Evolutionary conservation across 305 asterid genomes (phyloP).

Genomic region (Fraxinus sp.): DNA sequence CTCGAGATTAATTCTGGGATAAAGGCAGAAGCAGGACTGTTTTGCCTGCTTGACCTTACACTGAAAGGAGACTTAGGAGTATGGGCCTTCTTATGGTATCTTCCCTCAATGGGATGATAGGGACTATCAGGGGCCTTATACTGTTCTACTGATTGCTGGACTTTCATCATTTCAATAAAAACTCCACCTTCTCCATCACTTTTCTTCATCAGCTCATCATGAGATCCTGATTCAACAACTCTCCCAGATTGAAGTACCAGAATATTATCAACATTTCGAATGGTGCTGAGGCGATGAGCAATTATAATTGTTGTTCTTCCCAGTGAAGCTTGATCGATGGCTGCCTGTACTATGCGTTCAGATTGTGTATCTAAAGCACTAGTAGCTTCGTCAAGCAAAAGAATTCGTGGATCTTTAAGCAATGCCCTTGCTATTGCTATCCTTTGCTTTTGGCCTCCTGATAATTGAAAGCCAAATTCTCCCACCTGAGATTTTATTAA

Average conservation of each 20-base stretch:
- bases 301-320: conserved; percentile 55
- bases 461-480: conserved; percentile 56
- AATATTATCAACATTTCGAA: conserved; percentile 44
- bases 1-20: conserved; percentile 29
- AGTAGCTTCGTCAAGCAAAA: conserved; percentile 70
- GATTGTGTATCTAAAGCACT: conserved; percentile 64
- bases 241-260: conserved; percentile 57
- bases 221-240: conserved; percentile 53
- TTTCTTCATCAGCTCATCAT: conserved; percentile 44
- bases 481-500: conserved; percentile 47
- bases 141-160: conserved; percentile 32
- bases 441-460: conserved; percentile 72
- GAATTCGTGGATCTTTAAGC: conserved; percentile 53
- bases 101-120: conserved; percentile 12
- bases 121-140: neutral
- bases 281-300: conserved; percentile 61
- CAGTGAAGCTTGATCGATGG: conserved; percentile 48
- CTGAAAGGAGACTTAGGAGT: conserved; percentile 29
- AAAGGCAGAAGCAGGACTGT: conserved; percentile 37
- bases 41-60: conserved; percentile 29
- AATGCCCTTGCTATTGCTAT: conserved; percentile 69
- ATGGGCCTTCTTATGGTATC: conserved; percentile 18
- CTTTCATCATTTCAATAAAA: conserved; percentile 40
- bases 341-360: conserved; percentile 60
- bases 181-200: conserved; percentile 42